Evolutionary conservation across 805 yeast genomes (phyloP), one percentile per base, ranked within the genome.

Genomic region (Lachancea thermotolerans): DNA sequence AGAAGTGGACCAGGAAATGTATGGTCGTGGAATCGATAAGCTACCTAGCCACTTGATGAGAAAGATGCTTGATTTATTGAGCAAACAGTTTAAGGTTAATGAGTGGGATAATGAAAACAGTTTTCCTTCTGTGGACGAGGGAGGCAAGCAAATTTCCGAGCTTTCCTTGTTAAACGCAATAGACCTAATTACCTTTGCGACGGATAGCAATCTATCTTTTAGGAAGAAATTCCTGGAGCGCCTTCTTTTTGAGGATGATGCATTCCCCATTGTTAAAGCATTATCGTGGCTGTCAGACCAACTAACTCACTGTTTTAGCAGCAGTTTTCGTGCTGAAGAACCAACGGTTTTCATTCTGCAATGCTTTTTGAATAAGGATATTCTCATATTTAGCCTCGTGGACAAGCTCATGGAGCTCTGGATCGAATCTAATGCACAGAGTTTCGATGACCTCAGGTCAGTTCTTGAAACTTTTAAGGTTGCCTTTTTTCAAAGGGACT

Each of bases 141-240:
- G 43, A 6, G 45, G 39, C 31, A 34, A 40, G 8, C 50, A 50
- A 18, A 32, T 55, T 11, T 28, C 35, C 11, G 44, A 40, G 12
- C 46, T 58, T 8, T 57, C 46, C 17, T 28, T 79, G 18, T 65
- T 78, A 39, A 71, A 75, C 39, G 73, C 79, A 2, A 69, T 76
- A 62, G 81, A 79, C 54, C 63, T 81, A 41, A 69, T 73, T 49
- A 66, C 71, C 32, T 80, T 82, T 56, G 62, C 81, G 35, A 73
- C 73, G 47, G 77, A 74, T 51, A 70, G 81, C 14, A 78, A 79
- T 56, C 70, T 77, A 57, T 66, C 81, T 0, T 82, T 82, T 64
- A 79, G 75, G 49, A 82, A 81, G 61, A 64, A 71, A 28, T 79
- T 73, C 56, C 77, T 75, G 44, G 87, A 83, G 57, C 86, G 82